Evolutionary conservation across 2,329 filamentous ascomycete species (phyloP).

Genomic region (Stemphylium vesicarium): DNA sequence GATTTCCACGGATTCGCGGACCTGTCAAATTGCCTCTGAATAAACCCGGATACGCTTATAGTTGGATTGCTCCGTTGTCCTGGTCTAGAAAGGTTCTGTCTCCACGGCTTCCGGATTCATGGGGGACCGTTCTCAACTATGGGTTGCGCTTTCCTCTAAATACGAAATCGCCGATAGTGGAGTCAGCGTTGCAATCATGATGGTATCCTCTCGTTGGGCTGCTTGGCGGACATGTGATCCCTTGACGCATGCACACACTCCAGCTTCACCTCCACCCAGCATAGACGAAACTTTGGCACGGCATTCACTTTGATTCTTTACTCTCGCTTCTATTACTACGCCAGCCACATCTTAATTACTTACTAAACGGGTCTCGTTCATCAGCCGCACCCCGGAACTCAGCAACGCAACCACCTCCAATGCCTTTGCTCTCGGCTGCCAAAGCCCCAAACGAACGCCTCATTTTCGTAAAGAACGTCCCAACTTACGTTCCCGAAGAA

Average conservation of each 20-base stretch:
- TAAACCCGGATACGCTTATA: too few species aligned
- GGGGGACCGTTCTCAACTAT: background rate
- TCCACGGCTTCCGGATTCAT: background rate
- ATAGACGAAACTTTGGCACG: background rate
- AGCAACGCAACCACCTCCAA: background rate
- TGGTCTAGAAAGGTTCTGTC: background rate
- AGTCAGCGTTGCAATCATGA: background rate
- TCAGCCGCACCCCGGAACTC: background rate
- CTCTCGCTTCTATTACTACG: background rate
- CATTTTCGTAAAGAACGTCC: constrained; percentile 32
- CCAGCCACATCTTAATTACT: background rate
- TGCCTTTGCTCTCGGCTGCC: background rate
- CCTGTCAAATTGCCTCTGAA: too few species aligned
- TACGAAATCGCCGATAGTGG: background rate
- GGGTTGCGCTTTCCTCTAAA: background rate
- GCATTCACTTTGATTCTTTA: background rate
- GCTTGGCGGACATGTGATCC: background rate
- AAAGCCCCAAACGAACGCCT: constrained; percentile 16
- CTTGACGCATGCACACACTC: background rate
- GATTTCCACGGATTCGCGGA: too few species aligned
- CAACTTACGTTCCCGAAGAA: constrained; percentile 6
- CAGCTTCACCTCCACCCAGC: background rate
- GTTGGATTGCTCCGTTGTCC: too few species aligned
- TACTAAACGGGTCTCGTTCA: background rate
- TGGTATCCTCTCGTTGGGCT: background rate